phyloP scores from a whole-genome alignment of 352 stramenopile species.

The Elongisporangium prolatum region DNA sequence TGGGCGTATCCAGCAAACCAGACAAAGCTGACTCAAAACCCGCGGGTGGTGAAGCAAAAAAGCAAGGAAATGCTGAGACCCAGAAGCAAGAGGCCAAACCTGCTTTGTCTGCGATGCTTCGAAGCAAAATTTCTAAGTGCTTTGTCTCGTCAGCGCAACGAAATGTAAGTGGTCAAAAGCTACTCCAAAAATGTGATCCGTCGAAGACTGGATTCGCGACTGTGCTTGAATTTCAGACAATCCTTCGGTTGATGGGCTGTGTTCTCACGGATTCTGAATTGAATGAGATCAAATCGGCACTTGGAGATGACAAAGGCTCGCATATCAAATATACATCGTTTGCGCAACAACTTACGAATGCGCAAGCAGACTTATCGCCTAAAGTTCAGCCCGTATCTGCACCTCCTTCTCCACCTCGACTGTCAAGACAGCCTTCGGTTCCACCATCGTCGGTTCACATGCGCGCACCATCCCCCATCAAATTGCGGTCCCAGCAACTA shows the following conservation, averaged over 20 bases:
- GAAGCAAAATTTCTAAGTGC: constrained; percentile 61
- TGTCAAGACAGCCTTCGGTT: background rate
- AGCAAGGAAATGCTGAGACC: background rate
- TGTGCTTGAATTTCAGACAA: constrained; percentile 65
- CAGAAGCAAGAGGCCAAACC: background rate
- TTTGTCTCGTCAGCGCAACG: constrained; percentile 63
- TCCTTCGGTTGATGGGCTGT: constrained; percentile 76
- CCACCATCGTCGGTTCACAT: background rate
- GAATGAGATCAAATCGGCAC: constrained; percentile 38
- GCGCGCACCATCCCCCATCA: background rate
- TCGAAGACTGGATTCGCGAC: constrained; percentile 47
- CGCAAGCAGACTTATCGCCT: background rate
- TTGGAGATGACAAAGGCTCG: constrained; percentile 36
- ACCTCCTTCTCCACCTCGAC: background rate
- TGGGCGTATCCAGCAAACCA: background rate
- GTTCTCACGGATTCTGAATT: constrained; percentile 42
- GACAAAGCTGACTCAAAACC: background rate
- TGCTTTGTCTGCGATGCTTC: constrained; percentile 19
- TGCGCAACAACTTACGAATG: constrained; percentile 35
- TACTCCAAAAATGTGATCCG: constrained; percentile 71
- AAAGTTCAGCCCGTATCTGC: constrained; percentile 3
- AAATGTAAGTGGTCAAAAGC: constrained; percentile 66
- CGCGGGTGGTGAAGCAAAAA: background rate
- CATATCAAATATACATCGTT: constrained; percentile 46
- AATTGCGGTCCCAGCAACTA: background rate